phyloP scores from a whole-genome alignment of 2,329 filamentous ascomycete genomes.

The Ophiostoma angusticollis region DNA sequence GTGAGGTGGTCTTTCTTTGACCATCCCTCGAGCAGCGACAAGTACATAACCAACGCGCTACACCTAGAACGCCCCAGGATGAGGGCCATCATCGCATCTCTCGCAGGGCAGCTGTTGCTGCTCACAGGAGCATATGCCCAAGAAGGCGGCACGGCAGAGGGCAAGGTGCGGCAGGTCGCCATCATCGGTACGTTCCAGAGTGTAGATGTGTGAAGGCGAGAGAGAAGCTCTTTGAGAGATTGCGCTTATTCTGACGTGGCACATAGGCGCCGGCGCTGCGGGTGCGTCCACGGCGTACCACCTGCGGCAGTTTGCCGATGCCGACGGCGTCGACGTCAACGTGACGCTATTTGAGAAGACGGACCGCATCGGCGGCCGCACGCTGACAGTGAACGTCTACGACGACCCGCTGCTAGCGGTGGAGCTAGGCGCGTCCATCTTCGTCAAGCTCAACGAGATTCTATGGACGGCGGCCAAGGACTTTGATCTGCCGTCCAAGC shows the following conservation, averaged over 20 bases:
- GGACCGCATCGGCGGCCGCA: slow-evolving; percentile 67
- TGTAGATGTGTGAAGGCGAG: not conserved
- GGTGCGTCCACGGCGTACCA: slow-evolving; percentile 82
- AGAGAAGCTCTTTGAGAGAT: too few species aligned
- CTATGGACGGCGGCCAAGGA: slow-evolving; percentile 58
- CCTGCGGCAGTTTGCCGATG: slow-evolving; percentile 55
- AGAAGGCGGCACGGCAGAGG: not conserved
- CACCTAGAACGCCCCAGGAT: too few species aligned
- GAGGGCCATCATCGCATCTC: too few species aligned
- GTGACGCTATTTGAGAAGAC: slow-evolving; percentile 82
- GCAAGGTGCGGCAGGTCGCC: slow-evolving; percentile 18
- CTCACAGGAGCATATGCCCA: too few species aligned
- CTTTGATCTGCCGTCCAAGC: slow-evolving; percentile 54
- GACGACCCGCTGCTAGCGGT: slow-evolving; percentile 53
- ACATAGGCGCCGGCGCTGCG: slow-evolving; percentile 70
- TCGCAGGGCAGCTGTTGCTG: too few species aligned
- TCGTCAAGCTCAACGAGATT: slow-evolving; percentile 74
- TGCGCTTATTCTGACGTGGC: too few species aligned
- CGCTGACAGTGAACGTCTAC: slow-evolving; percentile 71
- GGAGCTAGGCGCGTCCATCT: slow-evolving; percentile 86
- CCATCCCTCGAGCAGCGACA: too few species aligned
- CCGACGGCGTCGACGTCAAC: slow-evolving; percentile 49
- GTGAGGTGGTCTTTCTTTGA: too few species aligned
- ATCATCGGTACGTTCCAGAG: slow-evolving; percentile 17
- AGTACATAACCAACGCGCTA: too few species aligned